Base-by-base conservation (phyloP, 345 rosid species). In the Pugionium cornutum region DNA sequence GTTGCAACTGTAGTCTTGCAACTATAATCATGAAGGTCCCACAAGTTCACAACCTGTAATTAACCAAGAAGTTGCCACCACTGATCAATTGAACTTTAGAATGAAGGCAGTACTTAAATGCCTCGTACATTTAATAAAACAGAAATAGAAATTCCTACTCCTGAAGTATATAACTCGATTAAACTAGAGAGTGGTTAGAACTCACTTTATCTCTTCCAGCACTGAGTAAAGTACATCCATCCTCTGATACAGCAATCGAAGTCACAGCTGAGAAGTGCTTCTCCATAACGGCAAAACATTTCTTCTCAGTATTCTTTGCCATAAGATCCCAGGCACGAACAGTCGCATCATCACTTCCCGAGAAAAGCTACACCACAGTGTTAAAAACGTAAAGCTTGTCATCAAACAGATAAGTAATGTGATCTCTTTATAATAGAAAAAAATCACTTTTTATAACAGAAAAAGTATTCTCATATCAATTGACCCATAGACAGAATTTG, bases 171-270 rank as follows among this genome's bases (percentile, higher is more conserved):
- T 9, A 66, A 53, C n/a, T 51, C 54, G 48, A 33, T 8, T 33
- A 47, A 40, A 63, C 27, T 53, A 58, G 64, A 40, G 53, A 58
- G 40, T 29, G 50, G 7, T 39, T 56, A 44, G 55, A 62, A 48
- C 81, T 27, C 74, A 80, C 98, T 88, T 90, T 94, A 77, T 90
- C 99, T 75, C 99, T 86, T 65, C 97, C 97, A 55, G 95, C 88
- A 72, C 75, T 87, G 25, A 90, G 84, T 71, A 94, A 73, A 33
- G 86, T 80, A 79, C 80, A 82, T 57, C 97, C 92, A 85, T 94
- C 99, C 70, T 80, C 86, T 39, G 97, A 85, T 43, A 94, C 39
- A 63, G 85, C 86, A 77, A 94, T 64, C 43, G 97, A 83, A 54
- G 92, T 88, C 53, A 94, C 95, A 25, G 86, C 73, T 53, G 99